Evolutionary conservation across 352 stramenopile species (phyloP).

Genomic region (Pythium brassicae): DNA sequence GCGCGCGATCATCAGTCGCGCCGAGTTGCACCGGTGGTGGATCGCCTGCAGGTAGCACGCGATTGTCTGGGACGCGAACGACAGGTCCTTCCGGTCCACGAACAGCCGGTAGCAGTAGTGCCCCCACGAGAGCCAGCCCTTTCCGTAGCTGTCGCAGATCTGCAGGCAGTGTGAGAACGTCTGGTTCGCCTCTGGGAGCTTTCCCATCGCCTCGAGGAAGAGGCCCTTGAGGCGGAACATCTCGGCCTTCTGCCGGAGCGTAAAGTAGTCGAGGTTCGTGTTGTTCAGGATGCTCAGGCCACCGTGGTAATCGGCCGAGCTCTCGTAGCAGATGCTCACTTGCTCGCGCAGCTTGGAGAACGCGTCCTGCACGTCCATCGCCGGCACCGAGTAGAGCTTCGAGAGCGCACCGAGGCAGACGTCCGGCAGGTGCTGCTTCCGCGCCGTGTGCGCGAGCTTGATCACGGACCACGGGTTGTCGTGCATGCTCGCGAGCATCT

Average conservation of each 20-base stretch:
- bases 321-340: conserved; percentile 91
- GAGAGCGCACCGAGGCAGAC: conserved; percentile 82
- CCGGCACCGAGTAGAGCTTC: conserved; percentile 84
- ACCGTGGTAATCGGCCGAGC: conserved; percentile 78
- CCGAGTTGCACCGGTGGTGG: conserved; percentile 86
- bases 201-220: conserved; percentile 85
- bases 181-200: conserved; percentile 78
- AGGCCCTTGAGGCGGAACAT: conserved; percentile 91
- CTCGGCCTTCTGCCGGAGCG: conserved; percentile 87
- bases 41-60: conserved; percentile 93
- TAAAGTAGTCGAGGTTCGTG: conserved; percentile 93
- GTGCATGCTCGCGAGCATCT: conserved; percentile 88
- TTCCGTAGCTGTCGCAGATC: conserved; percentile 90
- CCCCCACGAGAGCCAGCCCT: conserved; percentile 95
- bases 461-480: conserved; percentile 92
- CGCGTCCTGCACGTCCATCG: conserved; percentile 91
- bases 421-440: conserved; percentile 88
- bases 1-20: conserved; percentile 86
- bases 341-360: conserved; percentile 92
- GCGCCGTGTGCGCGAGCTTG: conserved; percentile 85
- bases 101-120: conserved; percentile 89
- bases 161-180: conserved; percentile 90
- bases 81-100: conserved; percentile 63
- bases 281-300: conserved; percentile 92
- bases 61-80: conserved; percentile 87